Base-by-base conservation (phyloP, 1,139 yeast genomes). In the Yamadazyma mexicana region DNA sequence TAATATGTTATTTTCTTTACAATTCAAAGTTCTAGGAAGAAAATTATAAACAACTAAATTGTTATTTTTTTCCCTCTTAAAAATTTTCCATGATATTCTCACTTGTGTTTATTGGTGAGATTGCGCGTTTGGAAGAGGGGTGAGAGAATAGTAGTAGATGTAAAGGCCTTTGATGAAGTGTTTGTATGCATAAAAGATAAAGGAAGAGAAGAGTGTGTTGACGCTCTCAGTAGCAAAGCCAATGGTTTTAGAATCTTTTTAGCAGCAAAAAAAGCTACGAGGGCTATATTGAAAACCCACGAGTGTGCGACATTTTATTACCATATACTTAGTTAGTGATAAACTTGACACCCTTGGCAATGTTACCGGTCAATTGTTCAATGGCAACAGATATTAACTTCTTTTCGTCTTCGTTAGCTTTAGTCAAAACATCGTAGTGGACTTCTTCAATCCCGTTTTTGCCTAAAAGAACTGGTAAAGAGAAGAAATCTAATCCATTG, bases 401-500 rank as follows among this genome's bases (percentile, higher is more conserved):
- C 72, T 81, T 79, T 69, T 85, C 94, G 49, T 75, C 79, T 38
- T 62, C 69, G 40, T 79, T 66, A 51, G 80, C 59, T 47, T 69
- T 56, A 56, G 84, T 84, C 58, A 84, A 75, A 26, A 67, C 47
- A 11, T 67, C 66, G 50, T 67, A 69, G 49, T 69, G 59, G 39
- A 72, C 73, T 69, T 82, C 83, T 65, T 81, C 82, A 51, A 87
- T 88, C 75, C 99, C 99, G 50, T 83, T 72, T 64, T 86, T 84
- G 55, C 96, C 95, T 57, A 92, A 81, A 52, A 85, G 80, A 51
- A 91, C 95, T 57, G 87, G 89, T 55, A 95, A 83, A 34, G 98
- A 88, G 76, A 92, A 92, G 83, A 85, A 92, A 50, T 84, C 92
- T 58, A 91, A 84, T 58, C 89, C 92, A 62, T 84, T 87, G 46